Evolutionary conservation across 2,329 filamentous ascomycete genomes (phyloP).

Genomic region (Arthrobotrys conoides): DNA sequence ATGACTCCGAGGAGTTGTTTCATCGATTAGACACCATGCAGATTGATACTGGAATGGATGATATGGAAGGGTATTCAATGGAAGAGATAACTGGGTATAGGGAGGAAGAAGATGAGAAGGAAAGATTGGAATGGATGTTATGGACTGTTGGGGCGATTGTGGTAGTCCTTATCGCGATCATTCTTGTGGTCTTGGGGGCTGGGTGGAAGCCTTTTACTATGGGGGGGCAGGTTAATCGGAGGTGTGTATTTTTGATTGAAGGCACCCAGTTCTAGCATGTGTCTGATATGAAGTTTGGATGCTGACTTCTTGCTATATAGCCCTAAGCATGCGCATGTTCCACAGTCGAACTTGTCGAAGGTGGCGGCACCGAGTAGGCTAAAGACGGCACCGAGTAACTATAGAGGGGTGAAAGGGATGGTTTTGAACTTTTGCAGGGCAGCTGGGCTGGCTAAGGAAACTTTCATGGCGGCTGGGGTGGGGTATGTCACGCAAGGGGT

Average conservation of each 20-base stretch:
- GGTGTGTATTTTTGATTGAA: neutral
- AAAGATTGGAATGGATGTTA: neutral
- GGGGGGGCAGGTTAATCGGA: neutral
- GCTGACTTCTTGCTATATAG: neutral
- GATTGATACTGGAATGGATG: neutral
- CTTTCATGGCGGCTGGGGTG: constrained; percentile 19
- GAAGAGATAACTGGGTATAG: constrained; percentile 12
- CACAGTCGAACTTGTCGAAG: neutral
- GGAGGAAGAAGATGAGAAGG: neutral
- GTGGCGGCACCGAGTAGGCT: neutral
- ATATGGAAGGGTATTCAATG: constrained; percentile 11
- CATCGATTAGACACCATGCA: constrained; percentile 2
- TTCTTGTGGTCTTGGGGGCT: neutral
- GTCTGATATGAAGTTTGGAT: too few relatives aligned
- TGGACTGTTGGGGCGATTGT: neutral
- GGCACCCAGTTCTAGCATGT: too few relatives aligned
- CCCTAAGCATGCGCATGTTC: neutral
- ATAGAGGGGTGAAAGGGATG: neutral
- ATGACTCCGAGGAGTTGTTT: constrained; percentile 14
- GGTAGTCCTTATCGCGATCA: neutral
- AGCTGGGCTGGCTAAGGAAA: neutral
- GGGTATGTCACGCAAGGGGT: constrained; percentile 18
- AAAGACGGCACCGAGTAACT: neutral
- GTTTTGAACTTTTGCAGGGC: neutral
- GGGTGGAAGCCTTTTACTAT: neutral